Percentiles rank a stretch among this genome's conserved stretches.
phyloP scores from a whole-genome alignment of 1,284 basidiomycete species.

The Ceratobasidium sp. region DNA sequence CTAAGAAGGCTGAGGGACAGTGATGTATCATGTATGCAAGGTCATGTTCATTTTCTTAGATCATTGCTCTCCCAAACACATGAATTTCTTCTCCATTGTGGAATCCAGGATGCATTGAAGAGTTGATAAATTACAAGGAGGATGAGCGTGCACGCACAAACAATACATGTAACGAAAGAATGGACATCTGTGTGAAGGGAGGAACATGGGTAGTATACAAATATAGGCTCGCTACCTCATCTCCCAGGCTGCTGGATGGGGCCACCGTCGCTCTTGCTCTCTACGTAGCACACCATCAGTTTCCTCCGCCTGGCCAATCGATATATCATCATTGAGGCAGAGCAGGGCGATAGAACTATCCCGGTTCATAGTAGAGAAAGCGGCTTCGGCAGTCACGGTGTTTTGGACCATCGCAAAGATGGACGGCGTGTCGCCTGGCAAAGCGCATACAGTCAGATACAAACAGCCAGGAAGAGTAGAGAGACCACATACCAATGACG shows the following conservation, averaged over 20 bases:
- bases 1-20: slow-evolving; percentile 23
- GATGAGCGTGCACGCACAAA: not conserved
- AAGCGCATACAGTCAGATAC: slow-evolving; percentile 2
- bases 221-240: not conserved
- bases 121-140: not conserved
- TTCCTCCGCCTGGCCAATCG: slow-evolving; percentile 1
- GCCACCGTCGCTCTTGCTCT: slow-evolving; percentile 31
- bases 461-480: not conserved
- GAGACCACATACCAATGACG: slow-evolving; percentile 44
- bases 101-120: not conserved
- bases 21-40: not conserved
- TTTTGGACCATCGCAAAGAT: slow-evolving; percentile 31
- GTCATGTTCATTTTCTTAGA: slow-evolving; percentile 3
- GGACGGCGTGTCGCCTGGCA: slow-evolving; percentile 27
- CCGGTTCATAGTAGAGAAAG: slow-evolving; percentile 4
- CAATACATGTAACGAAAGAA: not conserved
- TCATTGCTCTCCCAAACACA: not conserved
- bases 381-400: not conserved
- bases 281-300: slow-evolving; percentile 13
- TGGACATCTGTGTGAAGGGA: not conserved
- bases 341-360: slow-evolving; percentile 38
- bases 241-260: slow-evolving; percentile 29
- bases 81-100: not conserved
- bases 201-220: not conserved
- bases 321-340: slow-evolving; percentile 47